Evolutionary conservation across 257 asterid genomes (phyloP).

Genomic region (Euphrasia confusa): DNA sequence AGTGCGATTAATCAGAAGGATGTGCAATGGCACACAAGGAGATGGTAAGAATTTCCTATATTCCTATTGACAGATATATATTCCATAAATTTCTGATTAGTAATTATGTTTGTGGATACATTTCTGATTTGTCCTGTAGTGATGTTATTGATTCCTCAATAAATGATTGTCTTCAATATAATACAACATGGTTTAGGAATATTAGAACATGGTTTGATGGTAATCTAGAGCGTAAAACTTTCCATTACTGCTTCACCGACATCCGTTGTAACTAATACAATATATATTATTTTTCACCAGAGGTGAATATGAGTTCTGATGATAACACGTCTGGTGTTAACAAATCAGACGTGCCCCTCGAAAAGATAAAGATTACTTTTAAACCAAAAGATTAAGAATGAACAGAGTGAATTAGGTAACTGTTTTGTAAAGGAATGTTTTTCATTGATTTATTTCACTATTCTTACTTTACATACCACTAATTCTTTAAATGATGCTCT

Average conservation of each 20-base stretch:
- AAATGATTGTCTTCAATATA: background rate
- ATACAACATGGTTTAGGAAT: conserved; percentile 11
- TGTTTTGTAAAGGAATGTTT: no score
- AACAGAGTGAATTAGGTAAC: background rate
- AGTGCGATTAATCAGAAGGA: conserved; percentile 58
- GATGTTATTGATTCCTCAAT: conserved; percentile 3
- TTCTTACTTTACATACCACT: background rate
- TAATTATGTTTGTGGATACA: background rate
- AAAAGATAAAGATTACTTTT: background rate
- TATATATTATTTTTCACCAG: no score
- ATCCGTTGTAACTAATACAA: no score
- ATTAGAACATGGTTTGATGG: conserved; percentile 8
- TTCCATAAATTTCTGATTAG: conserved; percentile 9
- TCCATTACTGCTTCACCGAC: background rate
- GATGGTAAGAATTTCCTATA: conserved; percentile 50
- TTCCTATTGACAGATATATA: conserved; percentile 10
- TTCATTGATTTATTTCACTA: conserved; percentile 17
- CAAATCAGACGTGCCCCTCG: background rate
- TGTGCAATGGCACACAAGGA: conserved; percentile 50
- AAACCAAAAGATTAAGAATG: background rate
- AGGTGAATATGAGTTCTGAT: background rate
- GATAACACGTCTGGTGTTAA: background rate
- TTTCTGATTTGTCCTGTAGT: background rate
- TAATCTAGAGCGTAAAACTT: background rate
- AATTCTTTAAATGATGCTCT: conserved; percentile 7